Evolutionary conservation across 1,284 basidiomycete species (phyloP), one percentile per base, ranked within the genome.

Genomic region (Salmacisia buchloeana): DNA sequence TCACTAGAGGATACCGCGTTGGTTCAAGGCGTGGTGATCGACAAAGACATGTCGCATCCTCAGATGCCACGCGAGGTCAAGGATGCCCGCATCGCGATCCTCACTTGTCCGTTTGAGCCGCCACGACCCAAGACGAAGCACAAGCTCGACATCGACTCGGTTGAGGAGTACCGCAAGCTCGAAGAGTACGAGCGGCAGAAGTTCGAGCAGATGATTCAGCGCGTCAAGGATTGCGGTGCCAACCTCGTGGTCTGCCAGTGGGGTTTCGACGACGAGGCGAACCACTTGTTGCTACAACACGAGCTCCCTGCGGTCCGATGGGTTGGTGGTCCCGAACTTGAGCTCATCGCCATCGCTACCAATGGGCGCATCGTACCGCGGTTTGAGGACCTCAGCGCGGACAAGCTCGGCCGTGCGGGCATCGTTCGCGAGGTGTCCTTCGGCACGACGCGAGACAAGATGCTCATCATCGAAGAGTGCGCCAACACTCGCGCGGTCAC

Each of bases 201-300:
- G 83, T 98, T 98, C 77, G 85, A 86, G 72, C 89, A 93, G 77
- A 98, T 98, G 96, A 97, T 98, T 82, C 89, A 90, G 82, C 85
- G 87, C 79, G 94, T 98, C 70, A 97, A 97, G 82, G 90, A 97
- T 77, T 90, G 92, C n/a, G 94, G 96, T 34, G 94, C 96, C 29
- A 98, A 99, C 82, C 83, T 99, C 64, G 94, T 98, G 72, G 96
- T 99, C 74, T 98, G 94, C 82, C 96, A 98, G 81, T 99, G 94
- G 94, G 94, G 94, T 69, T 99, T 99, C 80, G 94, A 99, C 78
- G 96, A 99, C 80, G 94, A 98, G 83, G 94, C 94, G 63, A 99
- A 99, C 81, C 94, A 98, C 80, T 76, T 98, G 76, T 82, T 99
- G 72, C 92, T 98, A 88, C 94, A 97, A 83, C 97, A 97, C 79